A percentile compares a stretch with the other conserved stretches of the same genome.
Evolutionary conservation across 2,329 filamentous ascomycete genomes (phyloP).

Genomic region (Fusarium bactridioides): DNA sequence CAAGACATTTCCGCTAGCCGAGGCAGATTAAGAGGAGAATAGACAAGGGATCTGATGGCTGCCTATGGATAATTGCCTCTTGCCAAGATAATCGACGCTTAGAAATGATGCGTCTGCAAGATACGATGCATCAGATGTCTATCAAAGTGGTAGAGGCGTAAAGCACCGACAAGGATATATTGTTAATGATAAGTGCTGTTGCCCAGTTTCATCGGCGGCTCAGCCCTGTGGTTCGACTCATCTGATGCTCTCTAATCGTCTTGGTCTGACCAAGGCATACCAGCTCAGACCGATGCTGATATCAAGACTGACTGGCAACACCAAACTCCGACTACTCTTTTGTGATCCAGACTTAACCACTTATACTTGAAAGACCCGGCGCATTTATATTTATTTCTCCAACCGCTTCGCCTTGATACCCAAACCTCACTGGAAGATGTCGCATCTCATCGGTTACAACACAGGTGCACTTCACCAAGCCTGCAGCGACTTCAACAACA

Average conservation of each 20-base stretch:
- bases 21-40: conserved; percentile 6
- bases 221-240: conserved; percentile 1
- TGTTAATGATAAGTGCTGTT: not conserved
- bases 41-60: not conserved
- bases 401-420: not conserved
- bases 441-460: conserved; percentile 25
- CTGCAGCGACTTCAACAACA: not conserved
- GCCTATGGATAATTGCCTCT: conserved; percentile 14
- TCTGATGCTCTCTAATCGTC: not conserved
- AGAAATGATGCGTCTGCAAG: not conserved
- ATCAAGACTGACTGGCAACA: not conserved
- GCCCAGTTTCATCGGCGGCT: not conserved
- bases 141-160: fast-evolving
- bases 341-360: not conserved
- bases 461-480: conserved; percentile 11
- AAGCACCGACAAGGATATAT: conserved; percentile 7
- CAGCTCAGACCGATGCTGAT: not conserved
- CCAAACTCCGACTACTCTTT: not conserved
- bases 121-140: not conserved
- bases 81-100: not conserved
- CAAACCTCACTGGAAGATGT: conserved; percentile 1
- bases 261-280: not conserved
- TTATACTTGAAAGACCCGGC: not conserved
- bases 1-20: conserved; percentile 3
- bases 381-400: too few relatives aligned